Base-by-base conservation (phyloP, 2,329 filamentous ascomycete genomes). In the Xylariales sp. region DNA sequence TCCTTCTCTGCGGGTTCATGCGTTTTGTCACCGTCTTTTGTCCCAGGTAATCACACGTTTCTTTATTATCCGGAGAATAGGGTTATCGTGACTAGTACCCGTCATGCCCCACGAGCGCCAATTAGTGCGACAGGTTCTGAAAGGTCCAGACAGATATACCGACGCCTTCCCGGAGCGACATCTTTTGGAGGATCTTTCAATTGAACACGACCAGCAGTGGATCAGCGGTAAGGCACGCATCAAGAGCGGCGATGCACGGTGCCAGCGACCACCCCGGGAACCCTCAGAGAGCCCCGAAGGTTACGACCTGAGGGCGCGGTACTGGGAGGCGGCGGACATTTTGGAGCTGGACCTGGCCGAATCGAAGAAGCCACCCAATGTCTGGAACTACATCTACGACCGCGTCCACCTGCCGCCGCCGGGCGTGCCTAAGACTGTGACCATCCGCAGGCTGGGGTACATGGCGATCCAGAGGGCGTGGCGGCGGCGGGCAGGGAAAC, bases 311-410 rank as follows among this genome's bases (percentile, higher is more conserved):
- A 44, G 46, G n/a, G 40, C 40, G 14, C 41, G 45, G 8, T 49
- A 49, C 35, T 49, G 43, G 43, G 47, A 49, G 21, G 46, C 43
- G 12, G 43, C 45, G 31, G 43, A 42, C 35, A 40, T 49, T 21
- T 44, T 48, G 19, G 42, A 45, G 19, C 34, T 39, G 30, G 45
- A 48, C 20, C 37, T 51, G 5, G 42, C 34, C 21, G 46, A 45
- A n/a, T 43, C 46, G 12, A 34, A 39, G 2, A 45, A 43, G 31
- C 38, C 44, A 16, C 48, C 48, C 5, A 41, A 41, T 11, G 46
- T 48, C 7, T 51, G 48, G 48, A 38, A 47, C 15, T 46, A 45
- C 30, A 41, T 47, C 17, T 48, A 49, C 30, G 48, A 51, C 27
- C 40, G 41, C 6, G 41, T 51, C 19, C 45, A 44, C 15, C 25